Base-by-base conservation (phyloP, 352 stramenopile genomes). In the Phytophthora pini region DNA sequence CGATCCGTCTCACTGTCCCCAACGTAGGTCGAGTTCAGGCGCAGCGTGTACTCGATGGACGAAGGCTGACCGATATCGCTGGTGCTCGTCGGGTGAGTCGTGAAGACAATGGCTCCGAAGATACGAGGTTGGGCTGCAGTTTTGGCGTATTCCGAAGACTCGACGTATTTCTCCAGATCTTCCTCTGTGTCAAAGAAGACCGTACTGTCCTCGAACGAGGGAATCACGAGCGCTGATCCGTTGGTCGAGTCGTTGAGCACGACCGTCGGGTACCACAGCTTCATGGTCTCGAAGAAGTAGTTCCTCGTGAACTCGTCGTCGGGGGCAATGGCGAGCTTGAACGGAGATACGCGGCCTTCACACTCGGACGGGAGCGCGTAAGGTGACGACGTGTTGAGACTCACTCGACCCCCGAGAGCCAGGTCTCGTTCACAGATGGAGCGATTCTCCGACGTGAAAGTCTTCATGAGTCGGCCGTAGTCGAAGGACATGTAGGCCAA, bases 101-200 rank as follows among this genome's bases (percentile, higher is more conserved):
- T 50, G 49, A 86, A 86, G 5, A 86, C 69, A 34, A 86, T 71
- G 2, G 74, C 77, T 2, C 75, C 77, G 56, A 82, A 80, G 49
- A 87, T 80, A 22, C 75, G 74, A 3, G 77, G 64, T 41, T 65
- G 48, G 5, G 54, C 34, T 41, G 47, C 53, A 3, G 75, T 71
- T 36, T 59, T 45, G 12, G 70, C 77, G 40, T 87, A 84, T 20
- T 58, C 49, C 2, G 63, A 57, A 4, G 57, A 69, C 9, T 57
- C 48, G 38, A 84, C 73, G 51, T 86, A 82, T 15, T 52, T 51
- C 56, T 84, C 72, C 4, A 87, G 55, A 2, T 39, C 70, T 0
- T 65, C 48, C 11, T 81, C 72, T 2, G 40, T 68, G 5, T 68
- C 40, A 32, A 82, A 87, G 53, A 82, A 87, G 13, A 71, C 57